Percentiles rank a stretch among this genome's conserved stretches.
Evolutionary conservation across 768 basidiomycete species (phyloP).

Genomic region (Leccinum rimulosum): DNA sequence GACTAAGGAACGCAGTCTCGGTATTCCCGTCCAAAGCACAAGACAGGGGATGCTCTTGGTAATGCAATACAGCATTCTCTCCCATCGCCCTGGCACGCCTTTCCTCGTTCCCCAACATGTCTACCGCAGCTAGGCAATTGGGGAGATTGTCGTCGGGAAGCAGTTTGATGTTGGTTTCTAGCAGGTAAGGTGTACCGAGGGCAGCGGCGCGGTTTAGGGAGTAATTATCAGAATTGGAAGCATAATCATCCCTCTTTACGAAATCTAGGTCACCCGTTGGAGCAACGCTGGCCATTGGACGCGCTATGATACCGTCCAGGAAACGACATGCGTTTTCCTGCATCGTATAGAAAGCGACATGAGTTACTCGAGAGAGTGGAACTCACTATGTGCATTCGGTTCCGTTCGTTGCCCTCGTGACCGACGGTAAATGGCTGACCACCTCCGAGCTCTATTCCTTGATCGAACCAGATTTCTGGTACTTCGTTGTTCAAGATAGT

Average conservation of each 20-base stretch:
- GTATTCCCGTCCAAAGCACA: constrained; percentile 54
- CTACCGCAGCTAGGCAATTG: constrained; percentile 26
- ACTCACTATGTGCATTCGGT: constrained; percentile 58
- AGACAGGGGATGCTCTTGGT: constrained; percentile 46
- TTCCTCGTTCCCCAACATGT: constrained; percentile 45
- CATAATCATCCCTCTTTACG: constrained; percentile 4
- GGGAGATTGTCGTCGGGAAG: constrained; percentile 35
- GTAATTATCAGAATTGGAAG: not conserved
- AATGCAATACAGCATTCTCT: constrained; percentile 33
- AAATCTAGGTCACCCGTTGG: not conserved
- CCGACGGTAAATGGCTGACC: constrained; percentile 64
- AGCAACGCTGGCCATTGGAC: not conserved
- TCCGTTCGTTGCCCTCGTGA: constrained; percentile 53
- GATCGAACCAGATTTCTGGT: constrained; percentile 64
- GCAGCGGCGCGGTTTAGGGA: constrained; percentile 39
- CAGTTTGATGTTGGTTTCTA: constrained; percentile 52
- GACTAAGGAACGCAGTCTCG: constrained; percentile 50
- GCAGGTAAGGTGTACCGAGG: constrained; percentile 41
- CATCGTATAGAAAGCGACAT: not conserved
- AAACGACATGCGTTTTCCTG: constrained; percentile 47
- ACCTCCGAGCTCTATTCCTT: constrained; percentile 57
- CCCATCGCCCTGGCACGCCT: constrained; percentile 36
- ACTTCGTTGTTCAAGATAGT: constrained; percentile 53
- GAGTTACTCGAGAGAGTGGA: not conserved
- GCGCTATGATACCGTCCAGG: constrained; percentile 36